These are phyloP conservation scores for Acephala macrosclerotiorum DNA, from an alignment of 2,329 filamentous ascomycete species.

Conservation along the genomic window DNA sequence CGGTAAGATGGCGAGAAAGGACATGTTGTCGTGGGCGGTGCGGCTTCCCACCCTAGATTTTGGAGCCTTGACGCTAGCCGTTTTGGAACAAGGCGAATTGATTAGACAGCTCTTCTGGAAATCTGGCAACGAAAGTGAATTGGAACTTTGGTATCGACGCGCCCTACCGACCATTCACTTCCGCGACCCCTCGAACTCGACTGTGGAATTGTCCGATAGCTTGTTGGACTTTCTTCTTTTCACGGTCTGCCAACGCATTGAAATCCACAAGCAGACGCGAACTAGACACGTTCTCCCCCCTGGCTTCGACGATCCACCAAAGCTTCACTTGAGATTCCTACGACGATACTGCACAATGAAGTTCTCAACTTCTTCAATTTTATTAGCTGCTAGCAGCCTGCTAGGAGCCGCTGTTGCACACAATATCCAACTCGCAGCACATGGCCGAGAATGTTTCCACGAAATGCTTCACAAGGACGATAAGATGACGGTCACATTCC, in stretches of 20 bases:
- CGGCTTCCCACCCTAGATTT: slow-evolving; percentile 8
- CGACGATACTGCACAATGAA: slow-evolving; percentile 38
- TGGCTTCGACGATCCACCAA: slow-evolving; percentile 9
- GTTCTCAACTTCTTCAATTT: slow-evolving; percentile 40
- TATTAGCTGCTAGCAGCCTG: slow-evolving; percentile 41
- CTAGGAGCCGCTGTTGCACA: slow-evolving; percentile 74
- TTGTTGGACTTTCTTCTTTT: background rate
- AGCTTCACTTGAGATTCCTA: slow-evolving; percentile 5
- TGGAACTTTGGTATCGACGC: background rate
- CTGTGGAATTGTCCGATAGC: slow-evolving; percentile 6
- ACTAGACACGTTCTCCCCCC: slow-evolving; percentile 15
- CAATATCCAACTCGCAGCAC: slow-evolving; percentile 94
- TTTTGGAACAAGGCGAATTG: background rate
- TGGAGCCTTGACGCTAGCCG: slow-evolving; percentile 8
- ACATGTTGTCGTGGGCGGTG: slow-evolving; percentile 34
- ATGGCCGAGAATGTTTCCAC: slow-evolving; percentile 97
- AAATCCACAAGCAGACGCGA: slow-evolving; percentile 10
- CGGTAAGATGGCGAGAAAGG: slow-evolving; percentile 35
- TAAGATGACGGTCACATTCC: slow-evolving; percentile 98
- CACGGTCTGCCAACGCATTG: background rate
- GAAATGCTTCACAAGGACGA: slow-evolving; percentile 92
- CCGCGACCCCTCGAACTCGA: background rate
- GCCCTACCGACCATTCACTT: background rate
- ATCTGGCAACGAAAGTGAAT: background rate
- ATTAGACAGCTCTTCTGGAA: background rate